These are phyloP conservation scores for Juglanconis sp. DNA, from an alignment of 2,329 filamentous ascomycete species.

Conservation along the genomic window DNA sequence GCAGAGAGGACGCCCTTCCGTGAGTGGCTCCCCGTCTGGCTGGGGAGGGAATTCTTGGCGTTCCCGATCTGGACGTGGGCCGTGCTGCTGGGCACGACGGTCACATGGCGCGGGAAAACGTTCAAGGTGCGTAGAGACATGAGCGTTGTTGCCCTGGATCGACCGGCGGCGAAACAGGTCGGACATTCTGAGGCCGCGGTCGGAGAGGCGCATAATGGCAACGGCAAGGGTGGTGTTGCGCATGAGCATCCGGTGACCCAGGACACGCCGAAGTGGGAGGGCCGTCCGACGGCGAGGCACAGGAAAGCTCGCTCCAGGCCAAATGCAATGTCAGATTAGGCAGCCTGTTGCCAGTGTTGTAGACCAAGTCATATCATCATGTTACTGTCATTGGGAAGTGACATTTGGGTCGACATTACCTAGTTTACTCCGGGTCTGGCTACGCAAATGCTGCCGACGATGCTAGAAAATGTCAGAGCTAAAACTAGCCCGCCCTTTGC, in stretches of 20 bases:
- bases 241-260: background rate
- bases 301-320: background rate
- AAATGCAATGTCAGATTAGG: background rate
- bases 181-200: background rate
- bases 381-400: too few species aligned
- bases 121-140: conserved; percentile 85
- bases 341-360: too few species aligned
- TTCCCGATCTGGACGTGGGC: conserved; percentile 89
- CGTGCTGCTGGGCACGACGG: conserved; percentile 80
- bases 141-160: conserved; percentile 57
- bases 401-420: too few species aligned
- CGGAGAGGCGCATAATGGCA: background rate
- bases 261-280: conserved; percentile 12
- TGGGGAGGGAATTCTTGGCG: conserved; percentile 77
- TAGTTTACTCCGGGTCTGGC: too few species aligned
- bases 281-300: conserved; percentile 11
- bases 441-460: too few species aligned
- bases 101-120: conserved; percentile 79
- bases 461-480: too few species aligned
- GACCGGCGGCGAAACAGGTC: background rate
- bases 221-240: background rate
- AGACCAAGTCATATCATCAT: too few species aligned
- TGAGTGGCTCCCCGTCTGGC: conserved; percentile 79
- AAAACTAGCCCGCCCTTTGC: too few species aligned
- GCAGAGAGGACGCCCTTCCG: conserved; percentile 53